A percentile compares a stretch with the other conserved stretches of the same genome.
Evolutionary conservation across 139 green algal species (phyloP).

Genomic region (Eudorina sp.): DNA sequence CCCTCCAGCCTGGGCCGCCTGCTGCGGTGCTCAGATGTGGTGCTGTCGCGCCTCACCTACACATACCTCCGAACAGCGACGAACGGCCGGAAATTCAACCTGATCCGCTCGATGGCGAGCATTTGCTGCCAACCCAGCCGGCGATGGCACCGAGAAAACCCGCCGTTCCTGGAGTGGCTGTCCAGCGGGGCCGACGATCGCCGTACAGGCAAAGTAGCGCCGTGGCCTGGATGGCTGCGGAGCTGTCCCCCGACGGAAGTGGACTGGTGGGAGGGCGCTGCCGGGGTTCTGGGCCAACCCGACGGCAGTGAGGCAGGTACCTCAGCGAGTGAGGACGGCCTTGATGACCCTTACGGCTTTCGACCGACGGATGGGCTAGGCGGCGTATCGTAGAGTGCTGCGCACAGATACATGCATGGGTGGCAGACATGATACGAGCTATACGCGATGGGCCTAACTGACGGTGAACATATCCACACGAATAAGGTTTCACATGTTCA

Average conservation of each 20-base stretch:
- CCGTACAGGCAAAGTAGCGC: not conserved
- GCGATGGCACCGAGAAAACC: slow-evolving; percentile 7
- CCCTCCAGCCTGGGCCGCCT: slow-evolving; percentile 25
- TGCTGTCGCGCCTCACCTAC: slow-evolving; percentile 28
- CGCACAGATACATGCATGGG: no score
- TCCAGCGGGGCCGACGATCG: not conserved
- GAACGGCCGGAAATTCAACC: slow-evolving; percentile 9
- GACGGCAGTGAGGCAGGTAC: no score
- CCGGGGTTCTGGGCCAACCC: no score
- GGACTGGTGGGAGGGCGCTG: slow-evolving; percentile 25
- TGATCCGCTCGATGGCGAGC: slow-evolving; percentile 6
- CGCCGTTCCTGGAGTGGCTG: slow-evolving; percentile 9
- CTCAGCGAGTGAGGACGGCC: no score
- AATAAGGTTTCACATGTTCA: no score
- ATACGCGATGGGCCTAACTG: no score
- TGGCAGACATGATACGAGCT: no score
- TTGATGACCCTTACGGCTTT: no score
- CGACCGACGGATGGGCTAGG: no score
- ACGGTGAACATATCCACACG: no score
- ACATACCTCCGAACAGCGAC: not conserved
- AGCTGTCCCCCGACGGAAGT: not conserved
- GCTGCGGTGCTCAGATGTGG: slow-evolving; percentile 7
- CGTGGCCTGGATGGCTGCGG: not conserved
- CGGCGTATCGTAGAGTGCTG: no score
- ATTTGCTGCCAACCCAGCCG: not conserved